Conservation (phyloP, 2,329 filamentous ascomycete species). For the Neofusicoccum ribis region DNA sequence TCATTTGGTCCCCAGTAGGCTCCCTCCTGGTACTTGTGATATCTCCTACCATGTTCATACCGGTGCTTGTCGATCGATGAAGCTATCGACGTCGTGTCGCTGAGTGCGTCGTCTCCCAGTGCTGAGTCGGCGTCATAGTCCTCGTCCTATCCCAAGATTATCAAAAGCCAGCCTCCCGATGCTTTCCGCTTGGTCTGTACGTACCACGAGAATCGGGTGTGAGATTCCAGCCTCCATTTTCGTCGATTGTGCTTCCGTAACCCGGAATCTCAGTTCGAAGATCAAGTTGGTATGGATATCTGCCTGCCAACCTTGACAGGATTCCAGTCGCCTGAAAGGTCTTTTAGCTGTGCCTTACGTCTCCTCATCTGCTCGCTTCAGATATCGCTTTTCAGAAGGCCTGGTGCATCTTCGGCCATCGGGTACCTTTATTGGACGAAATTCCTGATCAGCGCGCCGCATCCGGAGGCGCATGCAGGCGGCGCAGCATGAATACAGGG, state of each 20-base stretch:
- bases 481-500: neutral
- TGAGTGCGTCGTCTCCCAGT: neutral
- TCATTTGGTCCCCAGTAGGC: slow-evolving; percentile 43
- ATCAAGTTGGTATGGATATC: too few relatives aligned
- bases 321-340: too few relatives aligned
- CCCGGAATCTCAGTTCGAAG: too few relatives aligned
- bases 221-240: neutral
- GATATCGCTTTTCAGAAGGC: neutral
- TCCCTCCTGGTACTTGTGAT: neutral
- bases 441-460: neutral
- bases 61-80: slow-evolving; percentile 32
- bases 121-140: neutral
- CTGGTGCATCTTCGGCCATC: neutral
- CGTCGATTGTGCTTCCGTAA: neutral
- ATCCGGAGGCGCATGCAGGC: neutral
- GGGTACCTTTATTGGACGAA: neutral
- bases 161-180: neutral
- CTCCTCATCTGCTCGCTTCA: neutral
- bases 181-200: neutral
- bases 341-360: too few relatives aligned
- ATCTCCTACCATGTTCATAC: slow-evolving; percentile 24
- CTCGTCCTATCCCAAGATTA: neutral
- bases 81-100: slow-evolving; percentile 3
- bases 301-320: too few relatives aligned
- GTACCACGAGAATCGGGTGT: neutral